phyloP scores from a whole-genome alignment of 805 yeast species.

The Yamadazyma nakazawae region DNA sequence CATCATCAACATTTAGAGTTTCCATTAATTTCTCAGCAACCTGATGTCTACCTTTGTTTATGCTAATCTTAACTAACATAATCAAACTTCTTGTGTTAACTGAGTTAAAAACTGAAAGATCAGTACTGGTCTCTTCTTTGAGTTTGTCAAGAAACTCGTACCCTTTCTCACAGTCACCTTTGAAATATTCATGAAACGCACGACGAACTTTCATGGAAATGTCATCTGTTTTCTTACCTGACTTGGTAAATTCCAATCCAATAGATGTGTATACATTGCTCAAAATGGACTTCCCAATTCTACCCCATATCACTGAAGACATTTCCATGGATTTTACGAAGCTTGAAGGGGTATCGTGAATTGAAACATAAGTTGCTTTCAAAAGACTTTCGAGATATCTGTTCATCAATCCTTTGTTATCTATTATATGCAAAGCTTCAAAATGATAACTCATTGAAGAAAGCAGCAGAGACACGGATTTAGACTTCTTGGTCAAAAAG shows the following conservation, averaged over 20 bases:
- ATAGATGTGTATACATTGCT: conserved; percentile 47
- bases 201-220: conserved; percentile 38
- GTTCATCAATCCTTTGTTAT: conserved; percentile 47
- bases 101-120: conserved; percentile 39
- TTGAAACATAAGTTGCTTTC: conserved; percentile 53
- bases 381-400: conserved; percentile 53
- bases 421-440: conserved; percentile 54
- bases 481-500: conserved; percentile 55
- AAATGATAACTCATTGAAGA: conserved; percentile 64
- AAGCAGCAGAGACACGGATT: conserved; percentile 44
- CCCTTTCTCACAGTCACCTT: conserved; percentile 42
- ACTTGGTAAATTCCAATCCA: conserved; percentile 36
- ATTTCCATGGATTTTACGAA: conserved; percentile 48
- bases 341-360: conserved; percentile 43
- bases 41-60: conserved; percentile 37
- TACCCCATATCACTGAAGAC: conserved; percentile 46
- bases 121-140: conserved; percentile 21
- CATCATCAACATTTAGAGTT: conserved; percentile 25
- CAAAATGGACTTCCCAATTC: conserved; percentile 48
- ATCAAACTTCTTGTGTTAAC: conserved; percentile 41
- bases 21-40: conserved; percentile 34
- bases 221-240: conserved; percentile 36
- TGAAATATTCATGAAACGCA: conserved; percentile 32
- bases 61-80: conserved; percentile 32
- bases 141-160: conserved; percentile 33